These are phyloP conservation scores for Pleurotus giganteus DNA, from an alignment of 768 basidiomycete genomes.

Conservation along the genomic window DNA sequence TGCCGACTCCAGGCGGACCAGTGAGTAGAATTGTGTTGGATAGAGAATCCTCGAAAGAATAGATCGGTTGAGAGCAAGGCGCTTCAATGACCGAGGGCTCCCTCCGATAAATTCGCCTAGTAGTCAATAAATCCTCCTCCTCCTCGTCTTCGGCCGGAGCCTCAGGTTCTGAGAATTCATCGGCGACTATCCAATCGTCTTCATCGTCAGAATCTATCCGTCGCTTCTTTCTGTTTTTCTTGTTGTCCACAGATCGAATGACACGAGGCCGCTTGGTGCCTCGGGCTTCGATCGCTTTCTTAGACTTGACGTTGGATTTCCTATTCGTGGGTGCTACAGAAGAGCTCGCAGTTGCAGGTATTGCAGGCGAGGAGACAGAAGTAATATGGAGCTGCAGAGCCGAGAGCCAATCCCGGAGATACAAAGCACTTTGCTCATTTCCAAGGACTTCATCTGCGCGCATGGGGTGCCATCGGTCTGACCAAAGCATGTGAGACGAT, in stretches of 20 bases:
- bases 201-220: slow-evolving; percentile 55
- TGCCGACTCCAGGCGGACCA: slow-evolving; percentile 85
- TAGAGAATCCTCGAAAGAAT: slow-evolving; percentile 44
- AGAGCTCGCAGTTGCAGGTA: slow-evolving; percentile 15
- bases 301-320: slow-evolving; percentile 22
- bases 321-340: slow-evolving; percentile 14
- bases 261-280: slow-evolving; percentile 59
- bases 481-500: slow-evolving; percentile 55
- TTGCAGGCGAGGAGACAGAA: slow-evolving; percentile 10
- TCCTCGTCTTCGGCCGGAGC: slow-evolving; percentile 29
- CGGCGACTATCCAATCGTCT: slow-evolving; percentile 58
- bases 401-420: slow-evolving; percentile 75
- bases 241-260: slow-evolving; percentile 49
- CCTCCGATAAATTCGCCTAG: neutral
- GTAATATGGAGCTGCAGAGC: slow-evolving; percentile 61
- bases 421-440: slow-evolving; percentile 67
- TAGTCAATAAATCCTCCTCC: slow-evolving; percentile 24
- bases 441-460: slow-evolving; percentile 75
- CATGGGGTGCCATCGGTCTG: slow-evolving; percentile 72
- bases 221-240: slow-evolving; percentile 50
- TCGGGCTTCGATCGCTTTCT: slow-evolving; percentile 19
- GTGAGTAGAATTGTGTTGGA: slow-evolving; percentile 84
- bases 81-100: neutral
- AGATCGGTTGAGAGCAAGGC: slow-evolving; percentile 1
- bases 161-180: slow-evolving; percentile 24